A percentile compares a stretch with the other conserved stretches of the same genome.
phyloP scores from a whole-genome alignment of 306 rosid genomes.

The Rosa rugosa region DNA sequence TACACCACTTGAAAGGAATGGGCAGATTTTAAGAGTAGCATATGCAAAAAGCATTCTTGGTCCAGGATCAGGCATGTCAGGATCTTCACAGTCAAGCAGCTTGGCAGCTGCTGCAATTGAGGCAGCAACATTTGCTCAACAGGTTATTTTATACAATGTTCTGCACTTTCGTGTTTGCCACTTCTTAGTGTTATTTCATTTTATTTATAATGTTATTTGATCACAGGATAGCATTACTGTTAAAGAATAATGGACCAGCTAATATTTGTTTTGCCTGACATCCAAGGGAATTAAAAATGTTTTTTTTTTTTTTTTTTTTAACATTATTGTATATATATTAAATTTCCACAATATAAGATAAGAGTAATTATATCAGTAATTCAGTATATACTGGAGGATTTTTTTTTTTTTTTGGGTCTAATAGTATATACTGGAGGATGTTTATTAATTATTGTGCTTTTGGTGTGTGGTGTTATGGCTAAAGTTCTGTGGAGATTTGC shows the following conservation, averaged over 20 bases:
- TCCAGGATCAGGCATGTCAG: constrained; percentile 78
- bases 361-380: neutral
- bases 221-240: neutral
- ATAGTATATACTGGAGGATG: neutral
- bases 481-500: neutral
- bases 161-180: neutral
- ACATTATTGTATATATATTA: neutral
- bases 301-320: neutral
- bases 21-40: constrained; percentile 91
- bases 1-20: constrained; percentile 84
- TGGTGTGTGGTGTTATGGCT: neutral
- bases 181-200: neutral
- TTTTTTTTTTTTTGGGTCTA: no score
- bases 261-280: neutral
- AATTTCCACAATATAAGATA: neutral
- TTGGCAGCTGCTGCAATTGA: constrained; percentile 99
- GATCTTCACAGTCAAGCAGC: constrained; percentile 88
- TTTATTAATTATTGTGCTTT: neutral
- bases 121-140: constrained; percentile 96
- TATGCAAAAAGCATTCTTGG: constrained; percentile 95
- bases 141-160: constrained; percentile 39
- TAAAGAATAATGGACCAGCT: neutral
- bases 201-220: neutral
- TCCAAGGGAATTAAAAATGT: neutral
- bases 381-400: neutral